phyloP scores from a whole-genome alignment of 495 filamentous ascomycete species.

The Polyplosphaeria fusca region DNA sequence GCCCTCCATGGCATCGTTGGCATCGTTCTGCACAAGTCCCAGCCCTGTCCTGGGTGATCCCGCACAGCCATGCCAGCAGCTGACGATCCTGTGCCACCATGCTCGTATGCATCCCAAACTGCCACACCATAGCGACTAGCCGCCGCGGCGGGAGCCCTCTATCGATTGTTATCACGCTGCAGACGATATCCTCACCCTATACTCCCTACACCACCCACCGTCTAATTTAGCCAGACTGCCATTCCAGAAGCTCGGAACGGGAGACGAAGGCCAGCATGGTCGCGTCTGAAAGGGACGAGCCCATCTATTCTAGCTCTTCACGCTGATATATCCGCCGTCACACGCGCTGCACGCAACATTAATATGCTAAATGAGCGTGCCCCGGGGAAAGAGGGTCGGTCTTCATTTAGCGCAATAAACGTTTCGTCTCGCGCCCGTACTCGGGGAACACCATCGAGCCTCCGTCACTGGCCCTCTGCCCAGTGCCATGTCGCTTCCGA shows the following conservation, averaged over 20 bases:
- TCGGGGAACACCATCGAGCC: slow-evolving; percentile 10
- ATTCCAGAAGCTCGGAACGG: slow-evolving; percentile 12
- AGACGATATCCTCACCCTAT: background rate
- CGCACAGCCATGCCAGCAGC: slow-evolving; percentile 6
- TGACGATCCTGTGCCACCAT: slow-evolving; percentile 11
- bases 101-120: slow-evolving; percentile 6
- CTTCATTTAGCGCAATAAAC: slow-evolving; percentile 15
- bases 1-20: no score
- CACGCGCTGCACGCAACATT: slow-evolving; percentile 4
- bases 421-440: slow-evolving; percentile 26
- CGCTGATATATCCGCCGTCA: slow-evolving; percentile 14
- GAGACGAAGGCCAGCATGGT: background rate
- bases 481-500: slow-evolving; percentile 1
- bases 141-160: slow-evolving; percentile 4
- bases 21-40: no score
- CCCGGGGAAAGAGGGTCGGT: slow-evolving; percentile 10
- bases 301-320: slow-evolving; percentile 16
- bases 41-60: no score
- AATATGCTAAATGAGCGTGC: background rate
- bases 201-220: background rate
- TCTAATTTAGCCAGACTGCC: slow-evolving; percentile 21
- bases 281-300: background rate
- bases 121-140: slow-evolving; percentile 1
- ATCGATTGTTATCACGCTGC: slow-evolving; percentile 4
- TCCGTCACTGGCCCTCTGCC: background rate